Evolutionary conservation across 176 grass and related monocot species (phyloP).

Genomic region (Bonia amplexicaulis): DNA sequence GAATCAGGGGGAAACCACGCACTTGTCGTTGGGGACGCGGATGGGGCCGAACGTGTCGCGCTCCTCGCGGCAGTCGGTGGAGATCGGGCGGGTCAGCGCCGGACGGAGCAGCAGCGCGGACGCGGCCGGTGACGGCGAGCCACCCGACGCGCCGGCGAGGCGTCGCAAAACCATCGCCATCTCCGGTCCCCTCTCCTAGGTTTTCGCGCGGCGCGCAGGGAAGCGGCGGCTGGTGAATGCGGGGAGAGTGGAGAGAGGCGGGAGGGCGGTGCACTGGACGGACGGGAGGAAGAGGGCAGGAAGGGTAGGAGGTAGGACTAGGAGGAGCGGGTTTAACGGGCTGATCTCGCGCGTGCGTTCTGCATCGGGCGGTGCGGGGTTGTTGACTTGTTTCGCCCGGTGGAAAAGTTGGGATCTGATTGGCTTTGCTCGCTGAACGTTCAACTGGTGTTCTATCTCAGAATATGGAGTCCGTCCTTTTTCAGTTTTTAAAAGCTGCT

Average conservation of each 20-base stretch:
- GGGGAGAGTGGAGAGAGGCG: not conserved
- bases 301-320: not conserved
- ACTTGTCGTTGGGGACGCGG: slow-evolving; percentile 80
- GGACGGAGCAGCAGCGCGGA: slow-evolving; percentile 42
- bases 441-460: too few species aligned
- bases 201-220: not conserved
- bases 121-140: slow-evolving; percentile 16
- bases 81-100: slow-evolving; percentile 55
- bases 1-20: not conserved
- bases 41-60: slow-evolving; percentile 92
- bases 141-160: slow-evolving; percentile 31
- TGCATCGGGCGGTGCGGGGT: slow-evolving; percentile 16
- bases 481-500: too few species aligned
- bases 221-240: not conserved
- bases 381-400: not conserved
- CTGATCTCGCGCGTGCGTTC: slow-evolving; percentile 21
- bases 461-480: too few species aligned
- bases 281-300: not conserved
- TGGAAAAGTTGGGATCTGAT: too few species aligned
- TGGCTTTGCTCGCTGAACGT: too few species aligned
- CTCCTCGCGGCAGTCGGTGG: slow-evolving; percentile 77
- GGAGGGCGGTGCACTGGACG: not conserved
- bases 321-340: not conserved
- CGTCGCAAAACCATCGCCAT: slow-evolving; percentile 76
- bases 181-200: not conserved